Conservation (phyloP, 352 stramenopile genomes). For the Phytophthora pluvialis region DNA sequence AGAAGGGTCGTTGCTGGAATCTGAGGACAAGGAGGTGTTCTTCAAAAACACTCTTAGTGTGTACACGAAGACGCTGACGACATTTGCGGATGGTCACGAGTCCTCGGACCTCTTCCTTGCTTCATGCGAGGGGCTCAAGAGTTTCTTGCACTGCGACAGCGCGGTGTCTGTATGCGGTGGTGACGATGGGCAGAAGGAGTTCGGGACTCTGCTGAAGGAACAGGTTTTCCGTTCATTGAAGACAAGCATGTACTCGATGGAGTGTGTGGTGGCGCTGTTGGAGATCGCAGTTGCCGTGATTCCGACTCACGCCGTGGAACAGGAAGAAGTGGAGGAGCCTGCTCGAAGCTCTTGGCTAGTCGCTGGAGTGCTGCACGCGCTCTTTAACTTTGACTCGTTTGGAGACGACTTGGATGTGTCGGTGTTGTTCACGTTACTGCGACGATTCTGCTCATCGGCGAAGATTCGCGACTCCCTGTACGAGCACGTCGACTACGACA, state of each 20-base stretch:
- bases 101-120: constrained; percentile 46
- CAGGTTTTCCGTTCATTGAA: constrained; percentile 50
- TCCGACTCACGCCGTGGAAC: background rate
- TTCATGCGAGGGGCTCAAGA: constrained; percentile 53
- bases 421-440: constrained; percentile 48
- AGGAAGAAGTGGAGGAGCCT: constrained; percentile 28
- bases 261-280: constrained; percentile 60
- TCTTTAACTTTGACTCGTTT: constrained; percentile 46
- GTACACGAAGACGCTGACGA: constrained; percentile 41
- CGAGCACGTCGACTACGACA: constrained; percentile 54
- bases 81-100: constrained; percentile 50
- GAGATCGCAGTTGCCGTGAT: constrained; percentile 41
- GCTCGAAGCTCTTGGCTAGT: constrained; percentile 52
- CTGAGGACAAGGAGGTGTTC: constrained; percentile 25
- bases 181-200: constrained; percentile 19
- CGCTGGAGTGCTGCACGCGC: constrained; percentile 52
- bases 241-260: constrained; percentile 52
- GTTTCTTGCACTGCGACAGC: constrained; percentile 45
- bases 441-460: constrained; percentile 45
- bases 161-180: constrained; percentile 13
- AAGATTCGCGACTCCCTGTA: constrained; percentile 46
- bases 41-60: constrained; percentile 37
- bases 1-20: constrained; percentile 23
- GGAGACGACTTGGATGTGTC: constrained; percentile 55
- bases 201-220: constrained; percentile 36